phyloP scores from a whole-genome alignment of 192 early-diverging fungal genomes.

The Coemansia sp. region DNA sequence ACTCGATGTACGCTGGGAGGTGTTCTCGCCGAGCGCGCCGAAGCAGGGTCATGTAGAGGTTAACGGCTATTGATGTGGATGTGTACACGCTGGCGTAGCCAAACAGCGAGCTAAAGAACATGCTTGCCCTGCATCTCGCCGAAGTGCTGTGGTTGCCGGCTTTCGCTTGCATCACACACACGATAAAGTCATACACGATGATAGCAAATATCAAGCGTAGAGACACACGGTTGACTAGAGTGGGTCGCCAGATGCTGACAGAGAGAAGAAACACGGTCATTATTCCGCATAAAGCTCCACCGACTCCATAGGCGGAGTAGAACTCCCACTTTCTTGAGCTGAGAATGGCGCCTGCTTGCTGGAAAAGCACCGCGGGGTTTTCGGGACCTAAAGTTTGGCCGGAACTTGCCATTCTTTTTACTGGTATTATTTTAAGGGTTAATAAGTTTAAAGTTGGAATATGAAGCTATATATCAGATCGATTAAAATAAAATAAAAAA shows the following conservation, averaged over 20 bases:
- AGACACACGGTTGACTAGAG: conserved; percentile 30
- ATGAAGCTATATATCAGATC: too few species aligned
- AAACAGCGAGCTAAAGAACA: conserved; percentile 27
- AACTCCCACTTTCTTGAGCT: conserved; percentile 6
- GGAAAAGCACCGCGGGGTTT: background rate
- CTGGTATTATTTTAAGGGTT: background rate
- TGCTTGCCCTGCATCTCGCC: conserved; percentile 8
- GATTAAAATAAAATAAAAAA: too few species aligned
- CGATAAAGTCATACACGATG: conserved; percentile 27
- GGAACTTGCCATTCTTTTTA: background rate
- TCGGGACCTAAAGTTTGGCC: background rate
- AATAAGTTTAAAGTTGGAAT: too few species aligned
- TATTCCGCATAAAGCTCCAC: conserved; percentile 11
- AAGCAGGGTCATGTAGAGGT: conserved; percentile 37
- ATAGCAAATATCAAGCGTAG: conserved; percentile 35
- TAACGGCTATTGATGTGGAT: conserved; percentile 41
- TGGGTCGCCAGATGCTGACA: conserved; percentile 32
- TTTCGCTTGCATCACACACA: conserved; percentile 17
- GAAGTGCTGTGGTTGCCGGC: background rate
- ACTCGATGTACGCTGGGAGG: conserved; percentile 30
- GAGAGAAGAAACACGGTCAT: conserved; percentile 28
- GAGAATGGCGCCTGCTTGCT: conserved; percentile 8
- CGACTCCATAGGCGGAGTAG: conserved; percentile 1
- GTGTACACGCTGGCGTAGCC: conserved; percentile 26
- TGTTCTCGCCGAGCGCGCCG: conserved; percentile 5